Evolutionary conservation across 2,329 filamentous ascomycete genomes (phyloP), one percentile per base, ranked within the genome.

Genomic region (Fusarium keratoplasticum): DNA sequence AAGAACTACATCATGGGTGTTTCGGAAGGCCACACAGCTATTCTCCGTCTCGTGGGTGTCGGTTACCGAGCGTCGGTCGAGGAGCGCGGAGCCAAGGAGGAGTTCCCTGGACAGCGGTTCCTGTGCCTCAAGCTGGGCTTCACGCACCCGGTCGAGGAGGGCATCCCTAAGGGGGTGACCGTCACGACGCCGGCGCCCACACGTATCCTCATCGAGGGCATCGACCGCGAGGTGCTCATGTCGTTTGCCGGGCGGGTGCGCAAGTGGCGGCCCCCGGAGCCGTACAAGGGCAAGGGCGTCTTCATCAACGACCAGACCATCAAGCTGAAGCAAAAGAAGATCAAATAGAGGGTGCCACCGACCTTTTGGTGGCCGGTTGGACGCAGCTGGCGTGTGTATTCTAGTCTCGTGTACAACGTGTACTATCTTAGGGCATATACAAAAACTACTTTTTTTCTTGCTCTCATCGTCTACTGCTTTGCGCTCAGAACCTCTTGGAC

Each of bases 261-360:
- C 78, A 89, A 87, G 84, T 98, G 96, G 96, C 92, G 96, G 81
- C 90, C 89, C 74, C 96, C 96, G 33, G 96, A 99, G 86, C 96
- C 96, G 75, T 99, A 99, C 85, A 99, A 99, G 90, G 96, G 96
- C 76, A 98, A 99, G 91, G 96, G 96, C 78, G 97, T 99, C 78
- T 99, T 98, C 82, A 92, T 99, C 79, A 97, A 98, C 81, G 95
- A 95, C 73, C 95, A 99, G 89, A 98, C 95, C 33, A 98, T 99
- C 86, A 97, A 93, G 89, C 84, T 99, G 84, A 99, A 99, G 92
- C 93, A 94, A 80, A 99, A 98, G 93, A 96, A 96, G 90, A 95
- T 96, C 83, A 96, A 95, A 88, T 96, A 91, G 54, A 76, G 62
- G 36, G 44, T 47, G 16, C 55, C 59, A 38, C 59, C 36, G 70